phyloP scores from a whole-genome alignment of 129 eudicot species.

The Flaveria trinervia region DNA sequence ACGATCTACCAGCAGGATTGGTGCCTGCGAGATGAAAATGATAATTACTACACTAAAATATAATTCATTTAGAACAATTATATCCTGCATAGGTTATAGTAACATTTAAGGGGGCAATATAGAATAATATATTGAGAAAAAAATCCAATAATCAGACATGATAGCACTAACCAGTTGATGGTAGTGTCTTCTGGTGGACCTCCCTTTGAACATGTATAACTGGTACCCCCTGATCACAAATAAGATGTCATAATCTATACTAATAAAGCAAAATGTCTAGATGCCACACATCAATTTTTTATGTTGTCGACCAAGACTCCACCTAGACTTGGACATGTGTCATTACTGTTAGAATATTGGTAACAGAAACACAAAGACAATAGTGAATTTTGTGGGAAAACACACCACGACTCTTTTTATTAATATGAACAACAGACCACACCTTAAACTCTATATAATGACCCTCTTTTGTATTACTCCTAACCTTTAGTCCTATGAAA shows the following conservation, averaged over 20 bases:
- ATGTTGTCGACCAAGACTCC: too few species aligned
- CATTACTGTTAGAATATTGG: too few species aligned
- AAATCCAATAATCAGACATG: neutral
- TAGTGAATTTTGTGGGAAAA: too few species aligned
- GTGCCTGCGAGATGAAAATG: constrained; percentile 43
- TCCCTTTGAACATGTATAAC: constrained; percentile 38
- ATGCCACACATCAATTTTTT: too few species aligned
- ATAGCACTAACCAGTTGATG: constrained; percentile 52
- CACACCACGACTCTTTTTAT: too few species aligned
- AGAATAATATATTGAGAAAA: constrained; percentile 4
- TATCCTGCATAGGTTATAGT: neutral
- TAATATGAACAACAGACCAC: too few species aligned
- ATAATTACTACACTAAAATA: neutral
- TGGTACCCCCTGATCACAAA: constrained; percentile 40
- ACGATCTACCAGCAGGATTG: constrained; percentile 52
- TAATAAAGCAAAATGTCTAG: too few species aligned
- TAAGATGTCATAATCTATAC: neutral
- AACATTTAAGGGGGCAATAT: neutral
- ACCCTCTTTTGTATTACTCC: too few species aligned
- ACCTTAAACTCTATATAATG: too few species aligned
- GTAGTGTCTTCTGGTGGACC: constrained; percentile 41
- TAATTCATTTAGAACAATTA: neutral
- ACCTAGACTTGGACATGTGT: too few species aligned
- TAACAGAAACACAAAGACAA: too few species aligned
- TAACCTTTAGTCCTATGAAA: too few species aligned